Evolutionary conservation across 2,329 filamentous ascomycete species (phyloP).

Genomic region (Fusarium virguliforme): DNA sequence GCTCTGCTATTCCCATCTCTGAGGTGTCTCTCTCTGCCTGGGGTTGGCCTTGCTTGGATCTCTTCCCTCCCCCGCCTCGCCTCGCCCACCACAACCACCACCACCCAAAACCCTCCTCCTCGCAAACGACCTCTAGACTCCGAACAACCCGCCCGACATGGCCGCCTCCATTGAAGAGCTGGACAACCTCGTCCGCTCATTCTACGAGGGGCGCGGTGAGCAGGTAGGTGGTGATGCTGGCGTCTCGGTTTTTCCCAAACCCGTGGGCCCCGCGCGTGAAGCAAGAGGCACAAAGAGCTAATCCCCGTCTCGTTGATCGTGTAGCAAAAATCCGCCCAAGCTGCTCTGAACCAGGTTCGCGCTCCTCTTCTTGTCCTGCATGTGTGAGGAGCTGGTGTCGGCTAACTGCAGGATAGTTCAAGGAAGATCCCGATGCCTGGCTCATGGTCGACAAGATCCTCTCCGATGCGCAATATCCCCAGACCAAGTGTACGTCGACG

Average conservation of each 20-base stretch:
- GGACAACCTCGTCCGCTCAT: conserved; percentile 95
- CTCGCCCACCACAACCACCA: conserved; percentile 48
- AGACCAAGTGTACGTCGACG: conserved; percentile 88
- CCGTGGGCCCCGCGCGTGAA: conserved; percentile 43
- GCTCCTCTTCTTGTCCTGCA: conserved; percentile 27
- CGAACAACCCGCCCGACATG: conserved; percentile 63
- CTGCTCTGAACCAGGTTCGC: conserved; percentile 90
- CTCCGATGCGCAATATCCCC: conserved; percentile 90
- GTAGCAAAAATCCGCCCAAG: conserved; percentile 96
- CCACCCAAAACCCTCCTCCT: conserved; percentile 47
- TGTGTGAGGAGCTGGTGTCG: not conserved
- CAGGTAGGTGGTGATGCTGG: conserved; percentile 72
- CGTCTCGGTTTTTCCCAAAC: conserved; percentile 39
- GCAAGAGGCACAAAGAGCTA: conserved; percentile 38
- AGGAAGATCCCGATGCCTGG: conserved; percentile 99
- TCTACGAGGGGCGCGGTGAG: conserved; percentile 97
- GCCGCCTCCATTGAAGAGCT: conserved; percentile 89
- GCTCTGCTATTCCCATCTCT: conserved; percentile 38
- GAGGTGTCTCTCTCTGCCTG: conserved; percentile 45
- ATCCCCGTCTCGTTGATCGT: conserved; percentile 55
- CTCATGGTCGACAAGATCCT: conserved; percentile 97
- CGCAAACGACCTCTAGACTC: conserved; percentile 50
- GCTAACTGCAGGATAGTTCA: conserved; percentile 77
- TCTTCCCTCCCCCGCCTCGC: conserved; percentile 52
- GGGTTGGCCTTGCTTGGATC: conserved; percentile 49